These are phyloP conservation scores for Melampsora larici-populina DNA, from an alignment of 1,284 basidiomycete species.

Conservation along the genomic window DNA sequence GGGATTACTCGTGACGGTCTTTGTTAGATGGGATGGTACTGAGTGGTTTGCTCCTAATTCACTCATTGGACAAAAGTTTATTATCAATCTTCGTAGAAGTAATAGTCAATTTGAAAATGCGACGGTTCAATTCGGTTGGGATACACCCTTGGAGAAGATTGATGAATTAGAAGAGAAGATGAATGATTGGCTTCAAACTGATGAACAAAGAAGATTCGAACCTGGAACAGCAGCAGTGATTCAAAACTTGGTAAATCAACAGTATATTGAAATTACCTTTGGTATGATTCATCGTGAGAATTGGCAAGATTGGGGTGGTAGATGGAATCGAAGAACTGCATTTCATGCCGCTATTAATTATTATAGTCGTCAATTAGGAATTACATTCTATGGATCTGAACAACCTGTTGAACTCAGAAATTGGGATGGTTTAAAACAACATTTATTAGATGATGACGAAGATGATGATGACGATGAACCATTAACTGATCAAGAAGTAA, in stretches of 20 bases:
- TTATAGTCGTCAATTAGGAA: conserved; percentile 66
- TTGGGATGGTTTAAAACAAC: neutral
- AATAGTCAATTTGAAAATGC: conserved; percentile 41
- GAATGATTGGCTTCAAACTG: conserved; percentile 69
- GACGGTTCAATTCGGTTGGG: conserved; percentile 69
- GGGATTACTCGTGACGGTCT: conserved; percentile 62
- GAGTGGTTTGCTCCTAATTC: conserved; percentile 39
- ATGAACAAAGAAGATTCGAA: conserved; percentile 71
- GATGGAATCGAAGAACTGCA: conserved; percentile 55
- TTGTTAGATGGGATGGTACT: conserved; percentile 46
- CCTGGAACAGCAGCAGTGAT: conserved; percentile 60
- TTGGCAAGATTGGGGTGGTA: conserved; percentile 45
- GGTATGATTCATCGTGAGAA: conserved; percentile 46
- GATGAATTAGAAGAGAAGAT: conserved; percentile 65
- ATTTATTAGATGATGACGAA: conserved; percentile 4
- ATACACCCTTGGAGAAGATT: conserved; percentile 66
- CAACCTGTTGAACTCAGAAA: conserved; percentile 59
- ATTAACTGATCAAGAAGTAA: neutral
- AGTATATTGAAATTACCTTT: conserved; percentile 45
- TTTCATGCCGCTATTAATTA: conserved; percentile 71
- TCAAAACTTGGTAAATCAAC: conserved; percentile 38
- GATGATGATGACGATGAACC: conserved; percentile 3
- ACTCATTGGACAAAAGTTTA: conserved; percentile 34
- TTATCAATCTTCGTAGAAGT: conserved; percentile 38
- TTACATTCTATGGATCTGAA: conserved; percentile 61